phyloP scores from a whole-genome alignment of 2,329 filamentous ascomycete genomes.

The Aspergillus versicolor region DNA sequence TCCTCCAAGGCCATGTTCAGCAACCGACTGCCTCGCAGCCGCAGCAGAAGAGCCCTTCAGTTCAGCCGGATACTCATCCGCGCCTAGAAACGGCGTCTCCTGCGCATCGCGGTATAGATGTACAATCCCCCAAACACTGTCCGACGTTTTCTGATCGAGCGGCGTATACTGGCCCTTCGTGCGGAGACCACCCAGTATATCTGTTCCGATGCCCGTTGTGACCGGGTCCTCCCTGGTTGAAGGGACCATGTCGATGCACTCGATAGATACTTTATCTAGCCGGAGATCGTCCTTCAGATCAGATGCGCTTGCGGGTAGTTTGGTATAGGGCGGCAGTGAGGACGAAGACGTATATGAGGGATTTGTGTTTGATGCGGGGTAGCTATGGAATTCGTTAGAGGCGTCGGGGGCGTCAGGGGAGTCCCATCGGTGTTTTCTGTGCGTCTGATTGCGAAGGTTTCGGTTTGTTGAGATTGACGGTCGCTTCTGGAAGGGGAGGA shows the following conservation, averaged over 20 bases:
- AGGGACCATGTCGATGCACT: slow-evolving; percentile 72
- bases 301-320: slow-evolving; percentile 16
- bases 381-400: slow-evolving; percentile 7
- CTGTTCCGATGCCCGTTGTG: slow-evolving; percentile 50
- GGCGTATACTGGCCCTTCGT: slow-evolving; percentile 80
- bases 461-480: slow-evolving; percentile 17
- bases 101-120: slow-evolving; percentile 87
- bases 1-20: slow-evolving; percentile 23
- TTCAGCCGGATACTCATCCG: slow-evolving; percentile 47
- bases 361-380: slow-evolving; percentile 6
- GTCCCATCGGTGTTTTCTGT: slow-evolving; percentile 14
- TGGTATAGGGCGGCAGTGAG: slow-evolving; percentile 18
- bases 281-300: slow-evolving; percentile 65
- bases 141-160: slow-evolving; percentile 68
- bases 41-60: slow-evolving; percentile 39
- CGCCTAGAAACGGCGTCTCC: slow-evolving; percentile 62
- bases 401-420: not conserved
- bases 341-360: slow-evolving; percentile 1
- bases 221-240: slow-evolving; percentile 39
- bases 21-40: slow-evolving; percentile 25
- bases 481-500: slow-evolving; percentile 37
- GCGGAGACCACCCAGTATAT: slow-evolving; percentile 62
- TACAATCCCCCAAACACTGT: slow-evolving; percentile 87
- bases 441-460: slow-evolving; percentile 6
- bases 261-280: slow-evolving; percentile 73